Conservation (phyloP, 2,329 filamentous ascomycete species). For the Pseudogymnoascus sp. region DNA sequence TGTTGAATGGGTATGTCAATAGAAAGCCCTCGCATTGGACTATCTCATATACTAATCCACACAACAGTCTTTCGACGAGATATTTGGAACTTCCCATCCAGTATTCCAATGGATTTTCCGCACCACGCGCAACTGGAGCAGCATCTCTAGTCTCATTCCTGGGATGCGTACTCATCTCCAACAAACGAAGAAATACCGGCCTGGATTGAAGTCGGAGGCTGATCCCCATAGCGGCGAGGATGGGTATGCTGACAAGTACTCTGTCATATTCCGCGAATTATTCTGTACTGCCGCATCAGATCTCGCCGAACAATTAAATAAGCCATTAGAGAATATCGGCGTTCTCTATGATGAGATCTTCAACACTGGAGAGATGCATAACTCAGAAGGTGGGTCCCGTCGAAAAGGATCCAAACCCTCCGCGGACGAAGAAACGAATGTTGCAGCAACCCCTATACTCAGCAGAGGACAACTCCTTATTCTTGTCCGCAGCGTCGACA, state of each 20-base stretch:
- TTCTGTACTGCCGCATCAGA: constrained; percentile 73
- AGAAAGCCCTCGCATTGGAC: neutral
- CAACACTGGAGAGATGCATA: constrained; percentile 44
- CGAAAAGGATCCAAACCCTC: constrained; percentile 10
- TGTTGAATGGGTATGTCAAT: constrained; percentile 47
- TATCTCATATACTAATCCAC: constrained; percentile 16
- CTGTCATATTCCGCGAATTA: constrained; percentile 69
- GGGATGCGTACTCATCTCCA: constrained; percentile 67
- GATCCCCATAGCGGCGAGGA: constrained; percentile 45
- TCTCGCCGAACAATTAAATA: constrained; percentile 60
- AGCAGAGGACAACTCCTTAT: constrained; percentile 76
- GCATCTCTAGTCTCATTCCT: constrained; percentile 58
- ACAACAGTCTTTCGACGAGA: constrained; percentile 53
- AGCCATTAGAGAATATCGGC: constrained; percentile 55
- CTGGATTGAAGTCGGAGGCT: constrained; percentile 32
- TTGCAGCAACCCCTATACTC: constrained; percentile 32
- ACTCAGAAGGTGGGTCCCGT: neutral
- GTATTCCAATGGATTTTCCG: constrained; percentile 85
- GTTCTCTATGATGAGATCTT: constrained; percentile 70
- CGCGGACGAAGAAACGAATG: constrained; percentile 34
- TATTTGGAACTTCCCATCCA: constrained; percentile 67
- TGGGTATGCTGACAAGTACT: constrained; percentile 59
- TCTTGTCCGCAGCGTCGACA: constrained; percentile 57
- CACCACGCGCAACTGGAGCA: constrained; percentile 68
- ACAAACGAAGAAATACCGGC: constrained; percentile 31